Evolutionary conservation across 1,284 basidiomycete species (phyloP), one percentile per base, ranked within the genome.

Genomic region (Macrocystidia cucumis): DNA sequence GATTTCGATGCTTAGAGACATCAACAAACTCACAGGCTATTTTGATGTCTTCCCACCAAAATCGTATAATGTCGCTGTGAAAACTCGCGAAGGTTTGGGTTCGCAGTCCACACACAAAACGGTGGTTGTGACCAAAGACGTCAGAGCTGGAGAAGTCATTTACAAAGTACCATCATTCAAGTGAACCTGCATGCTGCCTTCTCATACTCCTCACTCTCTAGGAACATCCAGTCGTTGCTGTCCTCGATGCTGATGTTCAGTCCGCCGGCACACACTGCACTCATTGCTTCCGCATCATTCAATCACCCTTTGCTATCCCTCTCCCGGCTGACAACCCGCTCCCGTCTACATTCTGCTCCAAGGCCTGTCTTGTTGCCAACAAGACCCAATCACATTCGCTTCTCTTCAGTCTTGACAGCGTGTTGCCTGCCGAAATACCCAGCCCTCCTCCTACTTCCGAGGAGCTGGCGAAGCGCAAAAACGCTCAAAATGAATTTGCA

Each of bases 1-100:
- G 53, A 33, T 32, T 45, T 41, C 39, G 49, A 46, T 30, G 38
- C 54, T 56, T 40, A 57, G 56, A 7, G 25, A 38, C 18, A 37
- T 24, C 32, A 41, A 42, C 26, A 31, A 35, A 38, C 34, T 45
- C 49, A n/a, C 61, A 89, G 85, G 78, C 41, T 89, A 88, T 52
- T 86, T 79, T 50, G 61, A 81, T 23, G 52, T 57, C 38, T 89
- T 89, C 66, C 85, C 85, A 16, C 72, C 74, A 21, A 76, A 76
- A 53, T 63, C 61, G 25, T 77, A 70, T 65, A 80, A 84, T 46
- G 81, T 87, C 19, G 62, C 67, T 16, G 61, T 85, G 20, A 63
- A 74, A 42, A 55, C 63, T 31, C 56, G 63, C 22, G 56, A 68
- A 23, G 49, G 58, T 19, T 50, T 55, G 14, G 56, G 55, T 18